Percentiles rank a stretch among this genome's conserved stretches.
phyloP scores from a whole-genome alignment of 139 green algal genomes.

The Asterochloris sp. region DNA sequence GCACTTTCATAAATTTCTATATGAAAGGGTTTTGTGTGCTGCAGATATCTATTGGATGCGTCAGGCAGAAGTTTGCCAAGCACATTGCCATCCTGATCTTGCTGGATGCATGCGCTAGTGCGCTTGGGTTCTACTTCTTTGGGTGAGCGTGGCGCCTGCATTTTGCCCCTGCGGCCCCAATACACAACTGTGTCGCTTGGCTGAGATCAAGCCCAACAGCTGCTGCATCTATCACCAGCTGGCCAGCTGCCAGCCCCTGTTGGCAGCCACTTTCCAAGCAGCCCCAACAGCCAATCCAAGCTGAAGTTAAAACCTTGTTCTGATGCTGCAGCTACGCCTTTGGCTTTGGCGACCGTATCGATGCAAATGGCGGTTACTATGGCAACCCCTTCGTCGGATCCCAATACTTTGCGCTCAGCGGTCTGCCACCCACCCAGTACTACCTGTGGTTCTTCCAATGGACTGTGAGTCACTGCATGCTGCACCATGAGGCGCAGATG shows the following conservation, averaged over 20 bases:
- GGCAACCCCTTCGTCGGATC: constrained; percentile 32
- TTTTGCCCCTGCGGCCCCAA: background rate
- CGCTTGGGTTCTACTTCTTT: constrained; percentile 33
- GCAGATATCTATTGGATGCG: constrained; percentile 37
- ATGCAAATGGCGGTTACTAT: background rate
- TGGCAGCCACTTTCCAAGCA: too few relatives aligned
- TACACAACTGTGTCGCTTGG: background rate
- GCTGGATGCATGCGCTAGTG: constrained; percentile 25
- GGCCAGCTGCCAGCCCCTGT: background rate
- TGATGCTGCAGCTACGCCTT: constrained; percentile 19
- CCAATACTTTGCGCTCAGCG: constrained; percentile 25
- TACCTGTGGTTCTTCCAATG: constrained; percentile 36
- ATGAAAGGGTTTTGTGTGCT: too few relatives aligned
- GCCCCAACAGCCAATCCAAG: too few relatives aligned
- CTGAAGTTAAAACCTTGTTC: too few relatives aligned
- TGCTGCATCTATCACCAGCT: too few relatives aligned
- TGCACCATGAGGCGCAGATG: too few relatives aligned
- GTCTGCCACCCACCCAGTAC: constrained; percentile 1
- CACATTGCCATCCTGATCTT: constrained; percentile 44
- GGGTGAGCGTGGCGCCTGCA: background rate
- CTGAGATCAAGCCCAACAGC: too few relatives aligned
- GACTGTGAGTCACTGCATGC: constrained; percentile 17
- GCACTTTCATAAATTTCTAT: too few relatives aligned
- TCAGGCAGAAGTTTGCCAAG: constrained; percentile 33
- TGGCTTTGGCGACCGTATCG: constrained; percentile 19